Percentiles rank a stretch among this genome's conserved stretches.
phyloP scores from a whole-genome alignment of 768 basidiomycete species.

The Royoungia palumana region DNA sequence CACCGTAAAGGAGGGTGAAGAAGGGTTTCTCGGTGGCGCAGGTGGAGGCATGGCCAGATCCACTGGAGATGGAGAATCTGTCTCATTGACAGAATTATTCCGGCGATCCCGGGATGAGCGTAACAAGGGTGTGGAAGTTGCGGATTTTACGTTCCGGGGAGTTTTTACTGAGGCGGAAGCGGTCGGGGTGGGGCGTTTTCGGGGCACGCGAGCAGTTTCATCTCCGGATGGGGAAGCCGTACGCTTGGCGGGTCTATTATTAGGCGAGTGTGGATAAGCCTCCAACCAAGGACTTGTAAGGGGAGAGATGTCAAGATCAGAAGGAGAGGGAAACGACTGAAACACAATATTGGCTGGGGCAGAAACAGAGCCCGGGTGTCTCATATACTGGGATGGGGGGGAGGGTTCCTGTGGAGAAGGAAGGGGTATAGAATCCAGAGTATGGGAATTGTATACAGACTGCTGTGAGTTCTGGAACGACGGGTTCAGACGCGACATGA shows the following conservation, averaged over 20 bases:
- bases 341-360: slow-evolving; percentile 78
- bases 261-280: slow-evolving; percentile 43
- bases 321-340: slow-evolving; percentile 43
- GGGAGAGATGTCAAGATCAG: slow-evolving; percentile 71
- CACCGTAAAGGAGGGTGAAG: slow-evolving; percentile 14
- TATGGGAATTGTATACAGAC: slow-evolving; percentile 24
- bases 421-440: slow-evolving; percentile 24
- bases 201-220: slow-evolving; percentile 42
- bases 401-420: slow-evolving; percentile 31
- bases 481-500: slow-evolving; percentile 59
- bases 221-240: slow-evolving; percentile 56
- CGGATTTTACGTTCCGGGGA: slow-evolving; percentile 41
- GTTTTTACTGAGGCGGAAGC: slow-evolving; percentile 20
- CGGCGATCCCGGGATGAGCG: slow-evolving; percentile 43
- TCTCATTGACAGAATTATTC: slow-evolving; percentile 41
- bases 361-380: slow-evolving; percentile 48
- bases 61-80: slow-evolving; percentile 80
- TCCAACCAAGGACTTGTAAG: slow-evolving; percentile 81
- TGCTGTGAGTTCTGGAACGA: slow-evolving; percentile 36
- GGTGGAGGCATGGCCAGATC: slow-evolving; percentile 89
- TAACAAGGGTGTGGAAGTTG: slow-evolving; percentile 58
- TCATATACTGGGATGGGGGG: slow-evolving; percentile 26
- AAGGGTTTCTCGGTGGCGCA: slow-evolving; percentile 43
- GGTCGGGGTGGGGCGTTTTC: slow-evolving; percentile 53
- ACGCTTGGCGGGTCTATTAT: slow-evolving; percentile 41